Conservation (phyloP, 2,329 filamentous ascomycete species). For the Cercospora nicotianae region DNA sequence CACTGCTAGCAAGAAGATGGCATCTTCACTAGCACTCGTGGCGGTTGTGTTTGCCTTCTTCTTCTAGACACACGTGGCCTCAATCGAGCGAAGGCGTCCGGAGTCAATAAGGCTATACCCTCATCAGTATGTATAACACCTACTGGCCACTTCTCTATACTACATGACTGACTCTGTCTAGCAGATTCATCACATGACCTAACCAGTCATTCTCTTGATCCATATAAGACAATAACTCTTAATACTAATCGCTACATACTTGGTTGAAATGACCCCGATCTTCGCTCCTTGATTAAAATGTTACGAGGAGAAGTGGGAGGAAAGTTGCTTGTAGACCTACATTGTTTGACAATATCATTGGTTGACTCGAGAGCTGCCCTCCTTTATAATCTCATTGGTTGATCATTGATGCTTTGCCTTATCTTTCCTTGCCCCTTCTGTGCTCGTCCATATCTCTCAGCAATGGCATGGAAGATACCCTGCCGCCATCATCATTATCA, state of each 20-base stretch:
- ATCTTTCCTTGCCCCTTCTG: not conserved
- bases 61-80: constrained; percentile 3
- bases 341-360: not conserved
- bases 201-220: not conserved
- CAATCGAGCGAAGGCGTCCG: constrained; percentile 8
- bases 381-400: not conserved
- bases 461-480: not conserved
- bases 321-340: not conserved
- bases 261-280: not conserved
- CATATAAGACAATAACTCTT: not conserved
- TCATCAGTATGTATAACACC: not conserved
- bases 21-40: constrained; percentile 13
- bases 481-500: not conserved
- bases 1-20: constrained; percentile 7
- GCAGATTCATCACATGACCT: not conserved
- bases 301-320: not conserved
- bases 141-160: not conserved
- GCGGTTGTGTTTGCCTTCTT: constrained; percentile 15
- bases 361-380: not conserved
- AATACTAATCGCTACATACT: not conserved
- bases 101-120: constrained; percentile 7
- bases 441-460: not conserved
- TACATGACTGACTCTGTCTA: not conserved
- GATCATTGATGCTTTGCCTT: not conserved
- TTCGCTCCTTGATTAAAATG: not conserved